These are phyloP conservation scores for Hibiscus mutabilis DNA, from an alignment of 345 rosid genomes.

Conservation along the genomic window DNA sequence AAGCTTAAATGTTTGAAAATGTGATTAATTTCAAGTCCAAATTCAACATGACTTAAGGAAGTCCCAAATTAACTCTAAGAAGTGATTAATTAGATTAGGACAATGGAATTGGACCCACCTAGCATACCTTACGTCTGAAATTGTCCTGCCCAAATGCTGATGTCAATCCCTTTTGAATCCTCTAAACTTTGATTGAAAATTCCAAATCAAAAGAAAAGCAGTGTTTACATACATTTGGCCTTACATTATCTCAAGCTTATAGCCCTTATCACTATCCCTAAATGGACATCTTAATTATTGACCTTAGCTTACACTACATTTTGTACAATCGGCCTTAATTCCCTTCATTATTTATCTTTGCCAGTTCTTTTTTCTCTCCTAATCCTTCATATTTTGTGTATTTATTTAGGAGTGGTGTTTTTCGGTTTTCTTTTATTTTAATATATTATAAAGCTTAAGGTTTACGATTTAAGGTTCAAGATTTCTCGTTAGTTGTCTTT, in stretches of 20 bases:
- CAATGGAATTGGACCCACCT: neutral
- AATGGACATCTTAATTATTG: neutral
- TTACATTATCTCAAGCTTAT: neutral
- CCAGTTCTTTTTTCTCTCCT: neutral
- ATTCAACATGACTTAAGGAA: too few relatives aligned
- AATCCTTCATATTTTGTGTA: too few relatives aligned
- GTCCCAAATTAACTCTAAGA: neutral
- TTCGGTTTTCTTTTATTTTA: neutral
- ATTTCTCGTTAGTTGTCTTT: neutral
- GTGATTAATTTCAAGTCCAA: too few relatives aligned
- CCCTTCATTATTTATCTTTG: neutral
- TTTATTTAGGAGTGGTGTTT: too few relatives aligned
- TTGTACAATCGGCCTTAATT: neutral
- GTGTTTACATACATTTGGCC: neutral
- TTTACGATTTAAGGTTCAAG: too few relatives aligned
- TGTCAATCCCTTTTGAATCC: too few relatives aligned
- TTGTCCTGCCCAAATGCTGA: neutral
- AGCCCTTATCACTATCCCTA: neutral
- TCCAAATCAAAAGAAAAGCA: neutral
- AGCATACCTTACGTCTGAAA: neutral
- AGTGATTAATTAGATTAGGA: neutral
- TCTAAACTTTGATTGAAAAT: neutral
- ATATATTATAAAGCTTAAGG: too few relatives aligned
- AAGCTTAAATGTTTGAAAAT: too few relatives aligned
- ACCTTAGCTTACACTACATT: neutral